Conservation (phyloP, 2,329 filamentous ascomycete species). For the Phoma sp. region DNA sequence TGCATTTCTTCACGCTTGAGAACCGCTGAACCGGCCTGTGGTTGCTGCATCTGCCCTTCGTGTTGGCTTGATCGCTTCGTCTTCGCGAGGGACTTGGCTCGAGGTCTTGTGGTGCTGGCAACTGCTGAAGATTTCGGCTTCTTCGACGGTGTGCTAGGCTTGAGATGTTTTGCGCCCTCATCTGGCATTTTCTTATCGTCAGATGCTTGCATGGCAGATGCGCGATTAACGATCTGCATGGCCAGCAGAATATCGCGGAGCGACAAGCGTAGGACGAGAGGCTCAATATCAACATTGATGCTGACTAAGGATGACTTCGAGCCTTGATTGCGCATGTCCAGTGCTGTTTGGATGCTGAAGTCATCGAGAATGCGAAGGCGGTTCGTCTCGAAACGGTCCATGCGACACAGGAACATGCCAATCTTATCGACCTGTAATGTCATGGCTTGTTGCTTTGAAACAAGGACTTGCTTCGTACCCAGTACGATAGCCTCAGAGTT, state of each 20-base stretch:
- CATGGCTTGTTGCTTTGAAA: slow-evolving; percentile 92
- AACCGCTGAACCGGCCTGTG: slow-evolving; percentile 61
- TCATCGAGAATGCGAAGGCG: slow-evolving; percentile 93
- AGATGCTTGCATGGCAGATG: slow-evolving; percentile 80
- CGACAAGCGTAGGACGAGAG: slow-evolving; percentile 87
- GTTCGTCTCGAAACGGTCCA: slow-evolving; percentile 95
- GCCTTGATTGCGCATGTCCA: slow-evolving; percentile 75
- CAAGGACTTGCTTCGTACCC: slow-evolving; percentile 88
- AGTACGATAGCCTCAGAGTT: slow-evolving; percentile 96
- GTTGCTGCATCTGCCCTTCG: slow-evolving; percentile 64
- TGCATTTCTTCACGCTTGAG: slow-evolving; percentile 80
- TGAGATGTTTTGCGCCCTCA: slow-evolving; percentile 63
- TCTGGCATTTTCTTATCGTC: slow-evolving; percentile 55
- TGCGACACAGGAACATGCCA: slow-evolving; percentile 97
- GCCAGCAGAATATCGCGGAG: slow-evolving; percentile 93
- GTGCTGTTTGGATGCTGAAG: slow-evolving; percentile 88
- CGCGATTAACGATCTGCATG: slow-evolving; percentile 89
- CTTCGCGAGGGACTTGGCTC: slow-evolving; percentile 56
- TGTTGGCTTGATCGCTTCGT: slow-evolving; percentile 56
- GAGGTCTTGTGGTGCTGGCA: slow-evolving; percentile 55
- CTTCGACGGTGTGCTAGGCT: slow-evolving; percentile 56
- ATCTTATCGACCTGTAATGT: slow-evolving; percentile 93
- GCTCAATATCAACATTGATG: slow-evolving; percentile 88
- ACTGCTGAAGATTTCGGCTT: slow-evolving; percentile 59
- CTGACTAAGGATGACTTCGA: slow-evolving; percentile 70